phyloP scores from a whole-genome alignment of 257 asterid genomes.

The Cordia subcordata region DNA sequence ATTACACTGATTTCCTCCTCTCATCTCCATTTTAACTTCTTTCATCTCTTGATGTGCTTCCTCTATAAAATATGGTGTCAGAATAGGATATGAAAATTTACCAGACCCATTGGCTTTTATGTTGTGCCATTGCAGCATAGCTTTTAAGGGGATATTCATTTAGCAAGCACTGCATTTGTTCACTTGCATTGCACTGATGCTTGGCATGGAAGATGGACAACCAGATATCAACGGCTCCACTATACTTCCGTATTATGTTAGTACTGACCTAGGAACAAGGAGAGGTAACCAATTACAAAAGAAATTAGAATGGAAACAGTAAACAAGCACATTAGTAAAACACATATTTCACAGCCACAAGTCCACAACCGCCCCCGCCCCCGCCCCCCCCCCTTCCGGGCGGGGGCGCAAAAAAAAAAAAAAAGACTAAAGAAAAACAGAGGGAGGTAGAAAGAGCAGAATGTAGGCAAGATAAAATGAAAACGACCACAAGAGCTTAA shows the following conservation, averaged over 20 bases:
- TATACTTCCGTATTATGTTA: constrained; percentile 69
- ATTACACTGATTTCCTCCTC: neutral
- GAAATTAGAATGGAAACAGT: neutral
- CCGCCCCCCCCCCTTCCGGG: neutral
- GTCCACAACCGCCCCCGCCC: too few relatives aligned
- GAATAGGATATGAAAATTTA: constrained; percentile 19
- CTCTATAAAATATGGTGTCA: neutral
- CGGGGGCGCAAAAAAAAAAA: too few relatives aligned
- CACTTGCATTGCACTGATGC: constrained; percentile 20
- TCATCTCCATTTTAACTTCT: neutral
- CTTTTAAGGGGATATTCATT: constrained; percentile 56
- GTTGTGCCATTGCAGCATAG: constrained; percentile 87
- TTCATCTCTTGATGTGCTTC: neutral
- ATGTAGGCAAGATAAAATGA: neutral
- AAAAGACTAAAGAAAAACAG: neutral
- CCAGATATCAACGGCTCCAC: constrained; percentile 80
- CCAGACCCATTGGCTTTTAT: constrained; percentile 95
- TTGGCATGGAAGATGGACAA: constrained; percentile 43
- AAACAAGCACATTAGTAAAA: too few relatives aligned
- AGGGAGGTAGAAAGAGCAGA: too few relatives aligned
- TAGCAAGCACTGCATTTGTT: constrained; percentile 49
- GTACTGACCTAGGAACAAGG: constrained; percentile 53
- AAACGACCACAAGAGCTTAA: neutral
- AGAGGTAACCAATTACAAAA: constrained; percentile 2
- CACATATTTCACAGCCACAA: too few relatives aligned